phyloP scores from a whole-genome alignment of 1,139 yeast species.

The Protomyces inouyei region DNA sequence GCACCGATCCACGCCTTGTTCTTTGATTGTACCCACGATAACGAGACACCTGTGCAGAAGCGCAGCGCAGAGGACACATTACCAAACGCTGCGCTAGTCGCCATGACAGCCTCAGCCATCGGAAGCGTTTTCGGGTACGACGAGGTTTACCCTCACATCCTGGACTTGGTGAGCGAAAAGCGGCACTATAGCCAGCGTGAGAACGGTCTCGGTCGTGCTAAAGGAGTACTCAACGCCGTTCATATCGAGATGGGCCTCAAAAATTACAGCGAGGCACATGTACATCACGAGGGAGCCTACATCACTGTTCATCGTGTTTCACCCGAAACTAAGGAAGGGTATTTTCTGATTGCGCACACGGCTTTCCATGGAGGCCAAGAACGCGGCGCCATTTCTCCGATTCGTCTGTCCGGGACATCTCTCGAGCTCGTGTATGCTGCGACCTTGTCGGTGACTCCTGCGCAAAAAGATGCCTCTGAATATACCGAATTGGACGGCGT shows the following conservation, averaged over 20 bases:
- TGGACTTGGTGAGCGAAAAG: conserved; percentile 75
- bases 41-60: conserved; percentile 80
- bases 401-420: conserved; percentile 59
- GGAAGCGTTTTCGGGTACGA: conserved; percentile 95
- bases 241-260: conserved; percentile 63
- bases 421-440: conserved; percentile 60
- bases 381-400: conserved; percentile 51
- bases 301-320: conserved; percentile 85
- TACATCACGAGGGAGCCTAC: conserved; percentile 88
- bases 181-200: conserved; percentile 55
- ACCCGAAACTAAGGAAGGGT: conserved; percentile 79
- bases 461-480: conserved; percentile 45
- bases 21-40: conserved; percentile 98
- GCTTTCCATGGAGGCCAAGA: conserved; percentile 51
- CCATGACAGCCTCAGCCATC: conserved; percentile 88
- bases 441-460: conserved; percentile 48
- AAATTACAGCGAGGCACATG: conserved; percentile 84
- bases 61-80: conserved; percentile 91
- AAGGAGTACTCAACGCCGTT: conserved; percentile 53
- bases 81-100: conserved; percentile 90
- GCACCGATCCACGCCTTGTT: conserved; percentile 85
- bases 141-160: conserved; percentile 75
- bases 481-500: conserved; percentile 52
- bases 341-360: conserved; percentile 81
- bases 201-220: conserved; percentile 71